Conservation (phyloP, 2,329 filamentous ascomycete species). For the Aspergillus transmontanensis region DNA sequence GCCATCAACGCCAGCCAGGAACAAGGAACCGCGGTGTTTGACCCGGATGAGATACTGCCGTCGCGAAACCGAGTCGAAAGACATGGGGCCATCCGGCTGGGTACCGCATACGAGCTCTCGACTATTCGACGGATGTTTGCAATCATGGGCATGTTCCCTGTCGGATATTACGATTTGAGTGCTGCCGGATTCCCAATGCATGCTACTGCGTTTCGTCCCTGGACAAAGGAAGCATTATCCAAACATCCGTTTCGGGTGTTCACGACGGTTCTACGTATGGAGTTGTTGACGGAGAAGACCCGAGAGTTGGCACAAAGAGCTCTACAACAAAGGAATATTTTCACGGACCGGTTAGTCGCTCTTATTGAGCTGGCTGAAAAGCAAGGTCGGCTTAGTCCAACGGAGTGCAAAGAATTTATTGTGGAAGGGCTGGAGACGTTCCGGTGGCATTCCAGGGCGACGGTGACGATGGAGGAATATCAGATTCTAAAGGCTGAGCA, state of each 20-base stretch:
- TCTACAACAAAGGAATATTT: constrained; percentile 45
- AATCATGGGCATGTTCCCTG: constrained; percentile 52
- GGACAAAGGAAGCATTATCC: constrained; percentile 33
- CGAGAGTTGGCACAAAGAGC: constrained; percentile 35
- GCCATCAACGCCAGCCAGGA: constrained; percentile 19
- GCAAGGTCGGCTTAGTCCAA: constrained; percentile 28
- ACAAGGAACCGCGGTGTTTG: constrained; percentile 3
- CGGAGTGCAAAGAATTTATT: constrained; percentile 44
- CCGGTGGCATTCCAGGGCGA: constrained; percentile 49
- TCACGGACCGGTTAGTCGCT: constrained; percentile 41
- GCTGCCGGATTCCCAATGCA: constrained; percentile 54
- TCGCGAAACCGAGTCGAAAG: constrained; percentile 31
- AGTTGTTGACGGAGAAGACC: constrained; percentile 42
- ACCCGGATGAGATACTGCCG: constrained; percentile 28
- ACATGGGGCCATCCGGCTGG: constrained; percentile 55
- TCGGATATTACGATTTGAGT: constrained; percentile 57
- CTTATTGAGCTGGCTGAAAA: constrained; percentile 42
- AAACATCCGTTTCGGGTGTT: constrained; percentile 52
- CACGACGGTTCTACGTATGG: constrained; percentile 45
- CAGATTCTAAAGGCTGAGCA: constrained; percentile 46
- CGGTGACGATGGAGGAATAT: constrained; percentile 48
- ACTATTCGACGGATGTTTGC: constrained; percentile 50
- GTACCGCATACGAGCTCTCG: constrained; percentile 47
- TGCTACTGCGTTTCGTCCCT: constrained; percentile 55
- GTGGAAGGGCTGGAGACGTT: constrained; percentile 51